Evolutionary conservation across 176 grass and related monocot species (phyloP).

Genomic region (Aegilops speltoides): DNA sequence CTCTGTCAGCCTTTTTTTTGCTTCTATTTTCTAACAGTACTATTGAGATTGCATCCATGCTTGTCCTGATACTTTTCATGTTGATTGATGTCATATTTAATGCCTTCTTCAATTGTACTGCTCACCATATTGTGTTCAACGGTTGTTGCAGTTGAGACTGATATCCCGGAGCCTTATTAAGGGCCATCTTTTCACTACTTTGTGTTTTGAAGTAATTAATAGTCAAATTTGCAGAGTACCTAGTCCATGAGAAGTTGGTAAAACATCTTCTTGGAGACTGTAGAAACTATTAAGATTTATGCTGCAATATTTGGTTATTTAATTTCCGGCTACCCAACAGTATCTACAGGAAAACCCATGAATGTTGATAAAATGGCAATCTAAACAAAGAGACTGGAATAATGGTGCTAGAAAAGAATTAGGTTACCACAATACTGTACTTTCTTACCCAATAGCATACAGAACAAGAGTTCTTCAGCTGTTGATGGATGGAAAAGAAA

Average conservation of each 20-base stretch:
- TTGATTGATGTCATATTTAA: constrained; percentile 3
- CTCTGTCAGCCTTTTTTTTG: neutral
- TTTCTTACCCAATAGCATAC: constrained; percentile 64
- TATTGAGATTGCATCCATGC: constrained; percentile 8
- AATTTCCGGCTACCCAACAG: constrained; percentile 15
- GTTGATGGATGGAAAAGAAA: constrained; percentile 65
- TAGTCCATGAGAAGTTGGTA: neutral
- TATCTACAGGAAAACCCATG: neutral
- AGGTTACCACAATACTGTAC: constrained; percentile 33
- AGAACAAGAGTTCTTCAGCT: constrained; percentile 58
- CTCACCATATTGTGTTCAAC: too few species aligned
- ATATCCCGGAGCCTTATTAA: neutral
- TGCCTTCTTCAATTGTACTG: neutral
- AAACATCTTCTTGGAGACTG: constrained; percentile 9
- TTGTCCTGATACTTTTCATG: constrained; percentile 1
- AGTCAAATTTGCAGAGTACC: neutral
- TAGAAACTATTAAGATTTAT: constrained; percentile 17
- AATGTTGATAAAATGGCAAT: constrained; percentile 17
- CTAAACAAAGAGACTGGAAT: constrained; percentile 22
- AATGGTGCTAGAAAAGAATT: constrained; percentile 27
- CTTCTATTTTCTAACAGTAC: neutral
- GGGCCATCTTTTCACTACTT: neutral
- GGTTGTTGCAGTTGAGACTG: too few species aligned
- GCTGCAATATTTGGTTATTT: neutral
- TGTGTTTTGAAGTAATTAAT: neutral